Conservation (phyloP, 495 filamentous ascomycete species). For the Astrothelium macrocarpum region DNA sequence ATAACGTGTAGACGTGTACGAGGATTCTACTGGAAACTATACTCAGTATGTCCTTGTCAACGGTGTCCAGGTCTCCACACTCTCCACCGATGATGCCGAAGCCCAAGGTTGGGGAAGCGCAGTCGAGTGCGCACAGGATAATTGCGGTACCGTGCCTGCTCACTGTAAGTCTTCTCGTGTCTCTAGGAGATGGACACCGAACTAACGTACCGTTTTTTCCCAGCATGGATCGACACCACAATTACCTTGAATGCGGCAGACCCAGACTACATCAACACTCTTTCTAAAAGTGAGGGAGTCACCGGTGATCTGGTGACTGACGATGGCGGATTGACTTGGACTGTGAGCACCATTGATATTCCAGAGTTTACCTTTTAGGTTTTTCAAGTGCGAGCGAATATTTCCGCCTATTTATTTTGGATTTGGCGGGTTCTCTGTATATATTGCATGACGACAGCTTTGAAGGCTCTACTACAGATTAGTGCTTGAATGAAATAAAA, state of each 20-base stretch:
- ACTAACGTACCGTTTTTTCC: background rate
- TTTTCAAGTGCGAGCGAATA: too few species aligned
- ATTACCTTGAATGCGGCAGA: constrained; percentile 33
- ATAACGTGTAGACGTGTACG: constrained; percentile 29
- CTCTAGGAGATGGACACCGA: background rate
- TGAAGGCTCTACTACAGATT: too few species aligned
- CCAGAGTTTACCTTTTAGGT: constrained; percentile 27
- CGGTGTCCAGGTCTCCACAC: constrained; percentile 29
- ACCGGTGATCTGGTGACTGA: constrained; percentile 31
- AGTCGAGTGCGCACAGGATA: background rate
- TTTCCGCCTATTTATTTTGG: too few species aligned
- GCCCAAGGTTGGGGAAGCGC: constrained; percentile 1
- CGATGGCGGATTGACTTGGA: constrained; percentile 37
- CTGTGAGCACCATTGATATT: constrained; percentile 29
- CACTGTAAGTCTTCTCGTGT: background rate
- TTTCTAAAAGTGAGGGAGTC: constrained; percentile 26
- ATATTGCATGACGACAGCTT: too few species aligned
- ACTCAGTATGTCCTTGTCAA: constrained; percentile 35
- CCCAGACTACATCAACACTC: constrained; percentile 34
- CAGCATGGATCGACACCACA: constrained; percentile 30
- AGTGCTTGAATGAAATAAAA: too few species aligned
- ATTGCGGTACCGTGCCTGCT: background rate
- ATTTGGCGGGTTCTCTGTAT: too few species aligned
- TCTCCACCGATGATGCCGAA: constrained; percentile 27
- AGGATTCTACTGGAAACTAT: constrained; percentile 33